Evolutionary conservation across 2,329 filamentous ascomycete genomes (phyloP).

Genomic region (Fusarium sp.): DNA sequence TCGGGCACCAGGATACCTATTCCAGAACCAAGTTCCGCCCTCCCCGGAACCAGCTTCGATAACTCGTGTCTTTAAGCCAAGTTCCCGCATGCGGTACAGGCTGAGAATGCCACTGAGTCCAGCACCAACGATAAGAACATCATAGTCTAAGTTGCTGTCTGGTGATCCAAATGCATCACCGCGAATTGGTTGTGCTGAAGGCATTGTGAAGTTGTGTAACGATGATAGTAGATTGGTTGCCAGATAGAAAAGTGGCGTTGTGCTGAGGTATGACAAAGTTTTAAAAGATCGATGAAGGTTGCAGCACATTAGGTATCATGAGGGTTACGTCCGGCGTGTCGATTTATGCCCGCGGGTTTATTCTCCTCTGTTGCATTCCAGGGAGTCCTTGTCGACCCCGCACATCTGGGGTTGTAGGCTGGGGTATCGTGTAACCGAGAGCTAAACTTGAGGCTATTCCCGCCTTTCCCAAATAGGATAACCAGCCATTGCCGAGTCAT

Average conservation of each 20-base stretch:
- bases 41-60: constrained; percentile 54
- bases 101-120: constrained; percentile 54
- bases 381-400: neutral
- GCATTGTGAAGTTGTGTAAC: constrained; percentile 4
- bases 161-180: constrained; percentile 9
- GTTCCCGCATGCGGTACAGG: constrained; percentile 53
- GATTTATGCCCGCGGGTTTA: neutral
- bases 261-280: neutral
- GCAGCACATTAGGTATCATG: too few species aligned
- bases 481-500: constrained; percentile 1
- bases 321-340: neutral
- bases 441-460: neutral
- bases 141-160: constrained; percentile 27
- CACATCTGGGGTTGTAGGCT: neutral
- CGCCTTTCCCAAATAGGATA: constrained; percentile 22
- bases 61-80: constrained; percentile 50
- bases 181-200: constrained; percentile 17
- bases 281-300: neutral
- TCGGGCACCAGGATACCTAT: constrained; percentile 52
- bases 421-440: neutral
- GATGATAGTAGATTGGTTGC: neutral
- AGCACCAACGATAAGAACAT: constrained; percentile 37
- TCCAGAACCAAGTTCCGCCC: constrained; percentile 60
- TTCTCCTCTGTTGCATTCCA: neutral
- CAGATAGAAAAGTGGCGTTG: neutral